Evolutionary conservation across 345 rosid genomes (phyloP).

Genomic region (Moringa oleifera): DNA sequence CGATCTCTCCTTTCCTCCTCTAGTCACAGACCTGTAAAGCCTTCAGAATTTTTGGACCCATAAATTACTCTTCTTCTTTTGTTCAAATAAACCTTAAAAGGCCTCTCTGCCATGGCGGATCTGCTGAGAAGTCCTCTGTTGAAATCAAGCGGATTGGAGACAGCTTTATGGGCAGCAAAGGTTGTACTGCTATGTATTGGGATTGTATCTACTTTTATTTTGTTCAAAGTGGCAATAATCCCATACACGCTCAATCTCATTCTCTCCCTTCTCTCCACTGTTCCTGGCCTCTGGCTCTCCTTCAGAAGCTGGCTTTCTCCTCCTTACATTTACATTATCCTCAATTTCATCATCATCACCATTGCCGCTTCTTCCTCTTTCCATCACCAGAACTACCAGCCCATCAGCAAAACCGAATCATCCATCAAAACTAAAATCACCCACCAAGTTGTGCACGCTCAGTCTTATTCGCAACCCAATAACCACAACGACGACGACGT

Average conservation of each 20-base stretch:
- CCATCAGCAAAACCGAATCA: background rate
- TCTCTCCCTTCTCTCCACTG: conserved; percentile 12
- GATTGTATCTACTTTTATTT: conserved; percentile 27
- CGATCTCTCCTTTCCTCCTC: no score
- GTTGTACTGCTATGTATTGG: conserved; percentile 25
- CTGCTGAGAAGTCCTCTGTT: background rate
- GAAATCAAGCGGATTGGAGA: background rate
- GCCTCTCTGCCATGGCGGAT: background rate
- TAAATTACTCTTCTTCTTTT: no score
- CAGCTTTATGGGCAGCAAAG: conserved; percentile 11
- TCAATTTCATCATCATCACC: conserved; percentile 44
- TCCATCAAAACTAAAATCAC: background rate
- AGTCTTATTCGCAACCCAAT: background rate
- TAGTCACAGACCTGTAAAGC: no score
- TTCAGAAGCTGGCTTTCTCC: conserved; percentile 34
- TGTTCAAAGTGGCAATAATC: conserved; percentile 31
- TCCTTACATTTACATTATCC: conserved; percentile 40
- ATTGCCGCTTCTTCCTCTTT: conserved; percentile 33
- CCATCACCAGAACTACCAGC: conserved; percentile 15
- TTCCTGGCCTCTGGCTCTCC: conserved; percentile 29
- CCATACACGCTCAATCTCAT: conserved; percentile 22
- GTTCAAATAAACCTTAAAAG: no score
- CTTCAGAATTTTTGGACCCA: no score
- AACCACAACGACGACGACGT: no score
- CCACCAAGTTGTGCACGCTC: background rate